phyloP scores from a whole-genome alignment of 2,329 filamentous ascomycete genomes.

The Phaeosphaeriaceae sp. region DNA sequence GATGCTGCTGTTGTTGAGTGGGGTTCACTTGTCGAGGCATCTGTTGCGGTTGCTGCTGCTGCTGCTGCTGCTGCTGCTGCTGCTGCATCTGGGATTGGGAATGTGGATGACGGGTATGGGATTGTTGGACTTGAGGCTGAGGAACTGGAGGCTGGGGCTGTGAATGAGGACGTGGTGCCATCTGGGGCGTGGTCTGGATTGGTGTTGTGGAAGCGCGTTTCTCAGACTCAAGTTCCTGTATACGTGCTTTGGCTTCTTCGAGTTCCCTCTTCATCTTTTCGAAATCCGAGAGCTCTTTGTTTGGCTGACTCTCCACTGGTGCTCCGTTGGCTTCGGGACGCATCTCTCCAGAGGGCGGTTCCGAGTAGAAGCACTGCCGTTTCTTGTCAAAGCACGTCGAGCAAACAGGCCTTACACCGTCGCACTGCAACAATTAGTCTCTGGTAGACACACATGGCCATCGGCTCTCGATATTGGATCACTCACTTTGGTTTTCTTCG shows the following conservation, averaged over 20 bases:
- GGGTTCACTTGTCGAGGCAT: conserved; percentile 12
- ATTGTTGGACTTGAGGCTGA: conserved; percentile 9
- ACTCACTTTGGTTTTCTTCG: conserved; percentile 46
- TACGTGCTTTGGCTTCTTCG: conserved; percentile 46
- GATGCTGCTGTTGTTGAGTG: conserved; percentile 29
- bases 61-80: conserved; percentile 8
- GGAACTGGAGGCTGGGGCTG: conserved; percentile 14
- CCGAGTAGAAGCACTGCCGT: conserved; percentile 43
- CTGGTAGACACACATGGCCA: background rate
- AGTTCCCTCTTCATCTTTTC: conserved; percentile 45
- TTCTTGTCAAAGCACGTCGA: conserved; percentile 45
- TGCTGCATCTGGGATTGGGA: conserved; percentile 9
- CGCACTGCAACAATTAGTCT: conserved; percentile 37
- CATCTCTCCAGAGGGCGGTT: conserved; percentile 22
- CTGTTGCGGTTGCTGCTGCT: conserved; percentile 20
- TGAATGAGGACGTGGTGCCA: conserved; percentile 16
- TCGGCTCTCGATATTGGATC: background rate
- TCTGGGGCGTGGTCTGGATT: conserved; percentile 29
- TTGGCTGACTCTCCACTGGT: conserved; percentile 9
- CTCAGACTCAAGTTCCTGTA: conserved; percentile 42
- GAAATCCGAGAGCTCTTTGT: conserved; percentile 35
- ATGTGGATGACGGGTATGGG: background rate
- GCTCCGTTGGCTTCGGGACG: conserved; percentile 18
- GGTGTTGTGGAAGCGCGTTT: conserved; percentile 38
- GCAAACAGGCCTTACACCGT: conserved; percentile 43